Evolutionary conservation across 176 grass and related monocot species (phyloP).

Genomic region (Cenchrus americanus): DNA sequence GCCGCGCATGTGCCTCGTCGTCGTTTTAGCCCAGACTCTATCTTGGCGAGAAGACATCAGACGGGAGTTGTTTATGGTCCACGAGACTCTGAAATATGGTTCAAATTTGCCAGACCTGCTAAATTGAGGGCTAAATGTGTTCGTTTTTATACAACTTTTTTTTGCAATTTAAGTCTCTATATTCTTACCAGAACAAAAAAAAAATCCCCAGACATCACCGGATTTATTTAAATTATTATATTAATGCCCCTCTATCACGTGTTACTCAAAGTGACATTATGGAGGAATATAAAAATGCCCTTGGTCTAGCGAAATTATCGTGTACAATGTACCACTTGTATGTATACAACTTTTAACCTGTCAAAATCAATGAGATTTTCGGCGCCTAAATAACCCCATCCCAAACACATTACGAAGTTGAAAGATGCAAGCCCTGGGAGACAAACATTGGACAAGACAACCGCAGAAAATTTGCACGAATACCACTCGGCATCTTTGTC

Average conservation of each 20-base stretch:
- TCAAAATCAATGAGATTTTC: neutral
- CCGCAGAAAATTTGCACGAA: neutral
- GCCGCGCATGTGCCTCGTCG: too few species aligned
- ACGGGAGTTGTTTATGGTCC: neutral
- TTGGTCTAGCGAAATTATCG: neutral
- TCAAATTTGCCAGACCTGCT: neutral
- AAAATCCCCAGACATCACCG: too few species aligned
- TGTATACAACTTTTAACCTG: neutral
- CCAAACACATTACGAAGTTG: neutral
- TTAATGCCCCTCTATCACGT: too few species aligned
- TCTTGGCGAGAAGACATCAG: neutral
- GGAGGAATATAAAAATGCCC: neutral
- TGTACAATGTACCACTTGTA: neutral
- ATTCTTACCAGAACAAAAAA: too few species aligned
- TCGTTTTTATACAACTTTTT: neutral
- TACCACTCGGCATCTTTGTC: neutral
- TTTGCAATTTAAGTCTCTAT: neutral
- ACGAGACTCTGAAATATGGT: too few species aligned
- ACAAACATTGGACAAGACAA: slow-evolving; percentile 10
- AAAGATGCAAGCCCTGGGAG: neutral
- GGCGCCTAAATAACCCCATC: neutral
- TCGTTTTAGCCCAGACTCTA: neutral
- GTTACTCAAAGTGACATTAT: too few species aligned
- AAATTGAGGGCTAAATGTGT: neutral
- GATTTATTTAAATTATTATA: too few species aligned